Percentiles rank a stretch among this genome's conserved stretches.
phyloP scores from a whole-genome alignment of 2,329 filamentous ascomycete genomes.

The Colletotrichum falcatum region DNA sequence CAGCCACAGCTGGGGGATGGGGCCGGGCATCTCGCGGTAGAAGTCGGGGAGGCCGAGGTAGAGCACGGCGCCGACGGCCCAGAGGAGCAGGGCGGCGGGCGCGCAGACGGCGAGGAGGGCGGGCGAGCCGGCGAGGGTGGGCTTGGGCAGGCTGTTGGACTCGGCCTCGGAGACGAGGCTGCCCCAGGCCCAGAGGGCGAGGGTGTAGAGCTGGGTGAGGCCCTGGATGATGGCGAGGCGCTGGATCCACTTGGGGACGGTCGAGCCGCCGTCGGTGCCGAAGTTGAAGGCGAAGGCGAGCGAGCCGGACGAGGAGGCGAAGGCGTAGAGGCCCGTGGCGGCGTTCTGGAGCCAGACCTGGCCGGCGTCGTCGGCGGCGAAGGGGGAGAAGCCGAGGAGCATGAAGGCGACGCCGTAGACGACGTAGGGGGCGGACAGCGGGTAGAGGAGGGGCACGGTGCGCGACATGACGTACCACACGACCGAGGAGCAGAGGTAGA shows the following conservation, averaged over 20 bases:
- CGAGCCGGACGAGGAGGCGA: slow-evolving; percentile 71
- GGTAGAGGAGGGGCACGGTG: slow-evolving; percentile 65
- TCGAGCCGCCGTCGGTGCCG: slow-evolving; percentile 71
- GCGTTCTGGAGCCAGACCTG: slow-evolving; percentile 67
- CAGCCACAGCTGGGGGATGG: slow-evolving; percentile 73
- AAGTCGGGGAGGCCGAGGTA: slow-evolving; percentile 73
- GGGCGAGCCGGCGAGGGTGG: slow-evolving; percentile 49
- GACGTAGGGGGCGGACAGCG: slow-evolving; percentile 69
- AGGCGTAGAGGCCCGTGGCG: slow-evolving; percentile 71
- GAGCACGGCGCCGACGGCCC: slow-evolving; percentile 66
- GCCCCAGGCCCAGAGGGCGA: slow-evolving; percentile 77
- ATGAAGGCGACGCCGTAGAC: slow-evolving; percentile 74
- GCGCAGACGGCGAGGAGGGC: slow-evolving; percentile 61
- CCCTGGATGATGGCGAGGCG: slow-evolving; percentile 75
- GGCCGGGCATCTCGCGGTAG: slow-evolving; percentile 73
- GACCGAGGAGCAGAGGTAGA: slow-evolving; percentile 69
- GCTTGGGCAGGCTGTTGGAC: slow-evolving; percentile 34
- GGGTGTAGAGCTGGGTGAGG: slow-evolving; percentile 74
- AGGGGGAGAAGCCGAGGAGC: slow-evolving; percentile 71
- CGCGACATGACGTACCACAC: slow-evolving; percentile 75
- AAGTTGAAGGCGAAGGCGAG: slow-evolving; percentile 77
- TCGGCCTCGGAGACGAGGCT: slow-evolving; percentile 37
- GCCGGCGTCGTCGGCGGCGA: slow-evolving; percentile 52
- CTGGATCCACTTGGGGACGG: slow-evolving; percentile 74
- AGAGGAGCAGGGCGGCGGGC: slow-evolving; percentile 69